Percentiles rank a stretch among this genome's conserved stretches.
Evolutionary conservation across 495 filamentous ascomycete species (phyloP).

Genomic region (Rhypophila decipiens): DNA sequence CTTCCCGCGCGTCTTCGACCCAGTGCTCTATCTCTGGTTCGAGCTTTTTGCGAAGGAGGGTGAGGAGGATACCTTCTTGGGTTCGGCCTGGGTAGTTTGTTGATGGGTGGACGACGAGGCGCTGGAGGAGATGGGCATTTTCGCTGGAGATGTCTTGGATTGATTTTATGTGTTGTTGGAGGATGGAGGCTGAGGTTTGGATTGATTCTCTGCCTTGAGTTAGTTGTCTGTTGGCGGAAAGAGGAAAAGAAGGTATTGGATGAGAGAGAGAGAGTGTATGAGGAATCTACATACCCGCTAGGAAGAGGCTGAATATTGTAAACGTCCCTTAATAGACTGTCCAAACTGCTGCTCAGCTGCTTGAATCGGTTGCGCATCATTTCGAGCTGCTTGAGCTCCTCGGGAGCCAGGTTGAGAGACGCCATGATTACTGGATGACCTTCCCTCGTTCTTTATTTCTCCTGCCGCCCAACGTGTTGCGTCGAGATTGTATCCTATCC

Average conservation of each 20-base stretch:
- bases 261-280: not conserved
- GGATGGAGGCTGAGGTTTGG: conserved; percentile 58
- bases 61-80: conserved; percentile 54
- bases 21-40: conserved; percentile 68
- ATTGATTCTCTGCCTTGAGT: conserved; percentile 73
- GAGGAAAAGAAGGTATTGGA: not conserved
- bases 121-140: conserved; percentile 54
- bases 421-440: too few relatives aligned
- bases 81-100: conserved; percentile 69
- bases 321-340: conserved; percentile 45
- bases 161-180: conserved; percentile 55
- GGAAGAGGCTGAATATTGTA: conserved; percentile 30
- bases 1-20: conserved; percentile 55
- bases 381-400: conserved; percentile 69
- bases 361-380: conserved; percentile 64
- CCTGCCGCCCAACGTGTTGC: too few relatives aligned
- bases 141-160: conserved; percentile 53
- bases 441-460: too few relatives aligned
- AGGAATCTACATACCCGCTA: conserved; percentile 20
- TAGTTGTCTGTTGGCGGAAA: not conserved
- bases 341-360: conserved; percentile 62
- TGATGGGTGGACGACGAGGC: conserved; percentile 63
- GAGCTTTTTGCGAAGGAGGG: conserved; percentile 72
- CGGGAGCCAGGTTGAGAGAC: conserved; percentile 40
- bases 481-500: too few relatives aligned